Percentiles rank a stretch among this genome's conserved stretches.
phyloP scores from a whole-genome alignment of 371 early-diverging fungal genomes.

The Umbelopsis sp. region DNA sequence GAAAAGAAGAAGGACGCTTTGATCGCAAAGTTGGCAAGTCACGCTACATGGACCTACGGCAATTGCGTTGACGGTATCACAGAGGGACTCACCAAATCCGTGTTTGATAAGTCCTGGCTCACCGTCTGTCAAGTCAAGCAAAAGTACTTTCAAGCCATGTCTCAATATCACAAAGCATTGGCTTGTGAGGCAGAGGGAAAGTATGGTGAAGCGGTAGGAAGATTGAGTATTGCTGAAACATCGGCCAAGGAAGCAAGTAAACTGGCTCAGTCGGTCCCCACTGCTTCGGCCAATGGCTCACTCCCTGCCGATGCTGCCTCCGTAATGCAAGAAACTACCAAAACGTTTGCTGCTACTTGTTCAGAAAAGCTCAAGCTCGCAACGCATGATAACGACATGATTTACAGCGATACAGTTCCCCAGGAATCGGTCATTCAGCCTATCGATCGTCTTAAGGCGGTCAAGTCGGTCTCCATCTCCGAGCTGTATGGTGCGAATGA shows the following conservation, averaged over 20 bases:
- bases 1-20: slow-evolving; percentile 87
- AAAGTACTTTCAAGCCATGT: slow-evolving; percentile 82
- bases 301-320: slow-evolving; percentile 63
- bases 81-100: slow-evolving; percentile 55
- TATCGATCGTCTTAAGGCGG: slow-evolving; percentile 81
- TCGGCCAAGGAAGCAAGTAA: slow-evolving; percentile 85
- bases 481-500: slow-evolving; percentile 73
- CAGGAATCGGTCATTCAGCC: slow-evolving; percentile 76
- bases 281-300: slow-evolving; percentile 49
- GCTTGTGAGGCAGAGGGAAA: slow-evolving; percentile 76
- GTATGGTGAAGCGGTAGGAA: slow-evolving; percentile 86
- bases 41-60: slow-evolving; percentile 79
- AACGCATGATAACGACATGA: slow-evolving; percentile 91
- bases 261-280: slow-evolving; percentile 51
- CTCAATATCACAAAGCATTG: slow-evolving; percentile 82
- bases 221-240: slow-evolving; percentile 77
- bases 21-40: slow-evolving; percentile 89
- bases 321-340: slow-evolving; percentile 68
- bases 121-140: slow-evolving; percentile 79
- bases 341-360: slow-evolving; percentile 57
- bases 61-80: slow-evolving; percentile 67
- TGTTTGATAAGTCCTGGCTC: slow-evolving; percentile 70
- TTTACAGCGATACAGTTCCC: slow-evolving; percentile 92
- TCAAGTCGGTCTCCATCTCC: slow-evolving; percentile 76
- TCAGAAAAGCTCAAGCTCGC: slow-evolving; percentile 64